Conservation (phyloP, 768 basidiomycete species). For the Tulasnella calospora region DNA sequence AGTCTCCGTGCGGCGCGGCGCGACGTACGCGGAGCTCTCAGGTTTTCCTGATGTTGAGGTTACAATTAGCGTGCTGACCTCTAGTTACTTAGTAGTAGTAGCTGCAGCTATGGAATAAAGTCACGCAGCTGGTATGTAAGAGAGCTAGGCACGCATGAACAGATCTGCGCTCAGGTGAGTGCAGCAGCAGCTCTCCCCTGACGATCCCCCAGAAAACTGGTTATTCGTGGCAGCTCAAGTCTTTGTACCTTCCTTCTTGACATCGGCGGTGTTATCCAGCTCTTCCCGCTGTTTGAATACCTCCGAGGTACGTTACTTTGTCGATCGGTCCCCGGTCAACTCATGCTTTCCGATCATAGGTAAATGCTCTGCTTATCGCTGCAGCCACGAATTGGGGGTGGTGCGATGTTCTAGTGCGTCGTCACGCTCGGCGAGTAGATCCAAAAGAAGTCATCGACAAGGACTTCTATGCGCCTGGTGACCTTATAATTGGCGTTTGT, state of each 20-base stretch:
- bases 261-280: not conserved
- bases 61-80: too few species aligned
- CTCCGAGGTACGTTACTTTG: not conserved
- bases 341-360: not conserved
- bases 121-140: too few species aligned
- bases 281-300: not conserved
- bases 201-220: not conserved
- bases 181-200: not conserved
- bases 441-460: too few species aligned
- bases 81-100: too few species aligned
- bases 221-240: not conserved
- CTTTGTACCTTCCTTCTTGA: not conserved
- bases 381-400: not conserved
- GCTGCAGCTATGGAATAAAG: too few species aligned
- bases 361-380: not conserved
- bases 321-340: not conserved
- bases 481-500: too few species aligned
- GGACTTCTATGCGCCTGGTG: too few species aligned
- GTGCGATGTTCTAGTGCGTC: too few species aligned
- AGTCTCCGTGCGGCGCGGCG: too few species aligned
- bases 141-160: not conserved
- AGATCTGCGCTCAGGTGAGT: not conserved
- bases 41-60: too few species aligned
- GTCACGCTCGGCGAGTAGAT: too few species aligned
- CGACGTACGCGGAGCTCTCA: too few species aligned